Evolutionary conservation across 2,329 filamentous ascomycete species (phyloP).

Genomic region (Fusarium sp.): DNA sequence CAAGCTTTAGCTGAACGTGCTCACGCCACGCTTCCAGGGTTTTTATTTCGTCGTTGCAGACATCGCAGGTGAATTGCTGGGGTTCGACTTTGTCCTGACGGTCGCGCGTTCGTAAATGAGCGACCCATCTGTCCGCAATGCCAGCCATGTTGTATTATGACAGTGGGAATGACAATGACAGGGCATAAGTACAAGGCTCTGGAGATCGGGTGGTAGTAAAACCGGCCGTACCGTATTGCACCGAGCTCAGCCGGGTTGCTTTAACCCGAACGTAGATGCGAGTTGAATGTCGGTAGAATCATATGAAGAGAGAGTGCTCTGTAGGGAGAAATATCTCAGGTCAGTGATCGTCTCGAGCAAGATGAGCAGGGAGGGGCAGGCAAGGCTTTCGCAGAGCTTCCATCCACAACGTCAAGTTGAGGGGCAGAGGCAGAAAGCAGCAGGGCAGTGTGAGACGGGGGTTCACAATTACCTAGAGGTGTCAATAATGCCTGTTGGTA

Average conservation of each 20-base stretch:
- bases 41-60: conserved; percentile 41
- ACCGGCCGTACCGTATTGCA: conserved; percentile 1
- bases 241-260: neutral
- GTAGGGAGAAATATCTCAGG: too few relatives aligned
- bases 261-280: neutral
- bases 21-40: conserved; percentile 42
- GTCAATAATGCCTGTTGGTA: too few relatives aligned
- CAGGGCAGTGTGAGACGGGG: neutral
- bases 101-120: conserved; percentile 23
- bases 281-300: neutral
- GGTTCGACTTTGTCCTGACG: conserved; percentile 27
- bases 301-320: conserved; percentile 8
- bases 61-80: conserved; percentile 4
- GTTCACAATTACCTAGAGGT: too few relatives aligned
- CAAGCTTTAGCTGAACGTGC: conserved; percentile 35
- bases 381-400: too few relatives aligned
- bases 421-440: too few relatives aligned
- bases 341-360: too few relatives aligned
- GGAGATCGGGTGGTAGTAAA: neutral
- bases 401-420: too few relatives aligned
- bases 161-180: conserved; percentile 3
- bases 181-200: conserved; percentile 9
- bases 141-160: conserved; percentile 18
- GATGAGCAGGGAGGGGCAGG: too few relatives aligned
- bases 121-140: conserved; percentile 31